Conservation (phyloP, 1,284 basidiomycete species). For the Fomes fomentarius region DNA sequence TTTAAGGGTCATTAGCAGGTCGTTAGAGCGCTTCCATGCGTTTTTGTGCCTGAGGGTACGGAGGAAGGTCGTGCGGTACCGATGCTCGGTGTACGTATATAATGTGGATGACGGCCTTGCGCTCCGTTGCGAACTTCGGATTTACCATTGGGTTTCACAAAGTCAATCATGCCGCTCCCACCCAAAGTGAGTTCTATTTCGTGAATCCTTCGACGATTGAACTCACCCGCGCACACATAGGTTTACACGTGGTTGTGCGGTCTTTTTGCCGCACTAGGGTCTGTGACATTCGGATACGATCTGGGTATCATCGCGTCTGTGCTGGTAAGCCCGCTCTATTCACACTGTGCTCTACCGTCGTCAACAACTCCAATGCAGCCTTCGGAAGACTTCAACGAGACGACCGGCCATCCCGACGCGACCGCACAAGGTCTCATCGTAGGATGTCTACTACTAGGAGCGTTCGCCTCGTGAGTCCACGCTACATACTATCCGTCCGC, state of each 20-base stretch:
- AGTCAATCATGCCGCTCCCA: constrained; percentile 22
- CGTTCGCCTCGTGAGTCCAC: constrained; percentile 27
- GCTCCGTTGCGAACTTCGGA: no score
- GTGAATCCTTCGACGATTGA: background rate
- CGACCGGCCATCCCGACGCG: constrained; percentile 32
- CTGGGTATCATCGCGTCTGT: constrained; percentile 45
- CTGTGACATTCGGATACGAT: constrained; percentile 40
- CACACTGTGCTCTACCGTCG: no score
- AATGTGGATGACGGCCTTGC: background rate
- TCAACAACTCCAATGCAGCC: no score
- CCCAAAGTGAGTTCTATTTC: constrained; percentile 22
- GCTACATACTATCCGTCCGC: background rate
- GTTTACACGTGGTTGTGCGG: constrained; percentile 68
- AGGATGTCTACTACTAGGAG: constrained; percentile 38
- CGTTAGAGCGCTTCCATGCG: background rate
- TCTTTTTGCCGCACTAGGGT: constrained; percentile 51
- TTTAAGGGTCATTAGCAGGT: no score
- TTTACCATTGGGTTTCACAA: no score
- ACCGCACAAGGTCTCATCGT: constrained; percentile 46
- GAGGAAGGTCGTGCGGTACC: background rate
- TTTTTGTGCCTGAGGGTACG: constrained; percentile 1
- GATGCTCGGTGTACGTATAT: constrained; percentile 12
- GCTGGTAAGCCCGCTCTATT: constrained; percentile 37
- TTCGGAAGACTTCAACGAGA: constrained; percentile 32
- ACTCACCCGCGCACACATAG: constrained; percentile 19